phyloP scores from a whole-genome alignment of 1,284 basidiomycete genomes.

The Xerocomus cyaneibrunnescens region DNA sequence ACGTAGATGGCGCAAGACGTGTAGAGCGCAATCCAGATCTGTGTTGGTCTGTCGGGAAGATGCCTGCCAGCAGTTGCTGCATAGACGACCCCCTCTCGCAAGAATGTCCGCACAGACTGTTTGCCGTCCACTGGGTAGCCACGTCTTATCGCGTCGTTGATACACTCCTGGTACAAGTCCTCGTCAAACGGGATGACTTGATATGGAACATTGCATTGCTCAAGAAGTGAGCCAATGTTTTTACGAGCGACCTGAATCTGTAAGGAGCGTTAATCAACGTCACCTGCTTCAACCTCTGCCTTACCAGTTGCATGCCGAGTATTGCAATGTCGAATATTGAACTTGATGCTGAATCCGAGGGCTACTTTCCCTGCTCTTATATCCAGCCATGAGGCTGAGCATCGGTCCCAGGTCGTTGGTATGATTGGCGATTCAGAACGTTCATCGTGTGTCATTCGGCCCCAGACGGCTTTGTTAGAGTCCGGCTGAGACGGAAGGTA shows the following conservation, averaged over 20 bases:
- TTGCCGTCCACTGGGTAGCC: constrained; percentile 21
- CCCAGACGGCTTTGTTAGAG: neutral
- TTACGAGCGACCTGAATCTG: constrained; percentile 13
- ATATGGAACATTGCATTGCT: constrained; percentile 17
- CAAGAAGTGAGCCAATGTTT: constrained; percentile 20
- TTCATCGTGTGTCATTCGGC: neutral
- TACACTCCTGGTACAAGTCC: constrained; percentile 19
- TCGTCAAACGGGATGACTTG: constrained; percentile 15
- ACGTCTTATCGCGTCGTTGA: constrained; percentile 10
- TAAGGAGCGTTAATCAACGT: neutral
- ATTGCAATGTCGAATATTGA: constrained; percentile 1
- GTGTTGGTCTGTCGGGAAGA: constrained; percentile 13
- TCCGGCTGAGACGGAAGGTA: neutral
- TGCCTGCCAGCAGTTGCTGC: constrained; percentile 16
- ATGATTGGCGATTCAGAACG: neutral
- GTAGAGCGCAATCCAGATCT: constrained; percentile 35
- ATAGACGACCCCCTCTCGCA: constrained; percentile 21
- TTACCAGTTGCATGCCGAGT: constrained; percentile 20
- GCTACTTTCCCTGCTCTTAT: constrained; percentile 8
- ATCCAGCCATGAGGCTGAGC: neutral
- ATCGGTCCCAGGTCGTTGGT: neutral
- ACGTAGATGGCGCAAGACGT: constrained; percentile 31
- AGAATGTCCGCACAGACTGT: constrained; percentile 14
- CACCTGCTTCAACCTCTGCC: neutral
- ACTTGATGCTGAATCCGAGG: neutral